Evolutionary conservation across 805 yeast species (phyloP).

Genomic region (Wickerhamomyces bovis): DNA sequence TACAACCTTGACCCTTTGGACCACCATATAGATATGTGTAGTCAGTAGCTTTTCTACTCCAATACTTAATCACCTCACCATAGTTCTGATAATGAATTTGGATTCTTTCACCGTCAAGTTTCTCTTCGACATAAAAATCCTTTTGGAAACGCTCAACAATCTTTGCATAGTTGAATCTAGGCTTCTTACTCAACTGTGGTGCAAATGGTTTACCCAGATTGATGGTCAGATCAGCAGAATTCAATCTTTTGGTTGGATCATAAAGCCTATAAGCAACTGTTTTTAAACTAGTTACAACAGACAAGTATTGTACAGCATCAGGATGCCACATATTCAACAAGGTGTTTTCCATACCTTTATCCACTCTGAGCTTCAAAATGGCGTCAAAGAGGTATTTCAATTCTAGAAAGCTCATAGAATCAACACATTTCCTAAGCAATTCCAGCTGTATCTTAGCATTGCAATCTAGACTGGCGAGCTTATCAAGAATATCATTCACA

Average conservation of each 20-base stretch:
- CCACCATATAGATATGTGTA: constrained; percentile 67
- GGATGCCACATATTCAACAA: constrained; percentile 69
- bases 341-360: constrained; percentile 55
- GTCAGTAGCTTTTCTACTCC: constrained; percentile 67
- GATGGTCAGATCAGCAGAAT: constrained; percentile 31
- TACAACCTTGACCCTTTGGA: constrained; percentile 40
- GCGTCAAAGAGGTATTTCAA: constrained; percentile 64
- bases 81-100: constrained; percentile 57
- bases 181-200: constrained; percentile 69
- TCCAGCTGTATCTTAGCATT: constrained; percentile 34
- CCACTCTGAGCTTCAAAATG: constrained; percentile 50
- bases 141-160: constrained; percentile 40
- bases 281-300: constrained; percentile 59
- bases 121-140: constrained; percentile 75
- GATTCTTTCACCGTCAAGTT: constrained; percentile 89
- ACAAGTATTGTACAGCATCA: constrained; percentile 59
- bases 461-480: constrained; percentile 29
- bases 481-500: constrained; percentile 43
- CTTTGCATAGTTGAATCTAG: constrained; percentile 42
- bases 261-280: constrained; percentile 51
- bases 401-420: constrained; percentile 53
- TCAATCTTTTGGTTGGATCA: constrained; percentile 42
- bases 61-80: constrained; percentile 29
- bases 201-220: constrained; percentile 42
- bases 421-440: constrained; percentile 44